These are phyloP conservation scores for Phytophthora ohioensis DNA, from an alignment of 352 stramenopile genomes.

Conservation along the genomic window DNA sequence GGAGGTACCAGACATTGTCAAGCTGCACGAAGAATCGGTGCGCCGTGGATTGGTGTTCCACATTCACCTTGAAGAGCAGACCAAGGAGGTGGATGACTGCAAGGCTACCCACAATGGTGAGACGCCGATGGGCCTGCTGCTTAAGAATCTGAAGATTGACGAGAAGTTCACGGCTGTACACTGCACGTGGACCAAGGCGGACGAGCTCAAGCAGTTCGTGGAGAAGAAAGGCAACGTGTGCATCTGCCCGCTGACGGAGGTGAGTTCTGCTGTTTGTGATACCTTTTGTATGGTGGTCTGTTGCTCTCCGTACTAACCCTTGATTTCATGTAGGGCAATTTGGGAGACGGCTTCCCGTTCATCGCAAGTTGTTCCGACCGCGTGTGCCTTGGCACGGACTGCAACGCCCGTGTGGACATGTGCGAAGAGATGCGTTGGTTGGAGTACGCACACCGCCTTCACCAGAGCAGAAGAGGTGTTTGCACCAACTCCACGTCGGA, in stretches of 20 bases:
- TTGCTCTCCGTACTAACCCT: background rate
- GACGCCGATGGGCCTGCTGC: slow-evolving; percentile 70
- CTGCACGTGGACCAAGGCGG: slow-evolving; percentile 74
- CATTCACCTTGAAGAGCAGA: slow-evolving; percentile 74
- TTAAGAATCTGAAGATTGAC: slow-evolving; percentile 74
- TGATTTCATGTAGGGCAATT: slow-evolving; percentile 52
- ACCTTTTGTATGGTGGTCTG: background rate
- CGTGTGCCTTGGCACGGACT: slow-evolving; percentile 79
- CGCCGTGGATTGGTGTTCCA: slow-evolving; percentile 72
- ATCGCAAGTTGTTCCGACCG: slow-evolving; percentile 72
- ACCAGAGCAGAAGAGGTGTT: slow-evolving; percentile 71
- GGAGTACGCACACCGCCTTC: slow-evolving; percentile 76
- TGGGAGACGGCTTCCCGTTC: slow-evolving; percentile 75
- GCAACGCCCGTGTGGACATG: slow-evolving; percentile 86
- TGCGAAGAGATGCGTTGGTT: slow-evolving; percentile 87
- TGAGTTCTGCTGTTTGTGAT: slow-evolving; percentile 10
- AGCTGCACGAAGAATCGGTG: slow-evolving; percentile 74
- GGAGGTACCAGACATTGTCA: slow-evolving; percentile 63
- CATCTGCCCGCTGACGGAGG: slow-evolving; percentile 79
- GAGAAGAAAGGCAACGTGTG: slow-evolving; percentile 74
- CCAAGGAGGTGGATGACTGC: slow-evolving; percentile 83
- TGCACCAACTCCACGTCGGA: slow-evolving; percentile 63
- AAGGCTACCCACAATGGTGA: slow-evolving; percentile 61
- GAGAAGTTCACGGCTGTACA: slow-evolving; percentile 83
- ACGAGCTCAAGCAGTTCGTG: slow-evolving; percentile 65